Percentiles rank a stretch among this genome's conserved stretches.
Evolutionary conservation across 2,329 filamentous ascomycete species (phyloP).

Genomic region (Colletotrichum coccodes): DNA sequence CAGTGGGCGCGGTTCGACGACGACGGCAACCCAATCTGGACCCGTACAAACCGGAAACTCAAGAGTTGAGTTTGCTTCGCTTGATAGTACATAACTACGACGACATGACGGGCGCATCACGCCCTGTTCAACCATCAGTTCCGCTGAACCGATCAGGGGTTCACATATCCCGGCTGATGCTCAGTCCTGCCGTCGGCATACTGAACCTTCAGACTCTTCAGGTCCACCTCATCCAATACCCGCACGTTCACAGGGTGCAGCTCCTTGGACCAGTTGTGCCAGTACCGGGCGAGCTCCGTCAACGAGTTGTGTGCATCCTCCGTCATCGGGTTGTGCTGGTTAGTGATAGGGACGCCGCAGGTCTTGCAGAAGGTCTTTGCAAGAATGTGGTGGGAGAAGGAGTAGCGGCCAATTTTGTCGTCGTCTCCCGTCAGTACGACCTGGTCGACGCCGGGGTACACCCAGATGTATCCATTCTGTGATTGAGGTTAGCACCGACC

Average conservation of each 20-base stretch:
- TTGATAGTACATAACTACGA: not conserved
- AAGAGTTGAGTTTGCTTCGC: not conserved
- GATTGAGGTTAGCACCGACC: not conserved
- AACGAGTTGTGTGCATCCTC: conserved; percentile 49
- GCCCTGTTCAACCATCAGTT: not conserved
- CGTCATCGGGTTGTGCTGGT: conserved; percentile 40
- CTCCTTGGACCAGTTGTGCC: conserved; percentile 29
- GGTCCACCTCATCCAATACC: conserved; percentile 49
- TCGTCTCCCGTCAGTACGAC: conserved; percentile 50
- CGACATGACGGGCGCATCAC: not conserved
- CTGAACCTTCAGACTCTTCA: conserved; percentile 39
- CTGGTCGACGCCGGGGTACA: conserved; percentile 51
- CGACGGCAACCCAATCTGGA: conserved; percentile 82
- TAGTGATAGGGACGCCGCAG: conserved; percentile 57
- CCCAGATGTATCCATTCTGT: conserved; percentile 56
- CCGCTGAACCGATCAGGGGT: conserved; percentile 44
- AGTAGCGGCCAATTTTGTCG: conserved; percentile 51
- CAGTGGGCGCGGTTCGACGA: conserved; percentile 89
- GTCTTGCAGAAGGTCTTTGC: conserved; percentile 59
- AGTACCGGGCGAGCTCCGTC: conserved; percentile 37
- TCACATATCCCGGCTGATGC: conserved; percentile 48
- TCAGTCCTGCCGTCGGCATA: conserved; percentile 41
- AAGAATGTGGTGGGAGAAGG: conserved; percentile 43
- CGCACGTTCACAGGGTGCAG: conserved; percentile 50
- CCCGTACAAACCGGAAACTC: not conserved